Base-by-base conservation (phyloP, 2,329 filamentous ascomycete genomes). In the Neofusicoccum kwambonambiense region DNA sequence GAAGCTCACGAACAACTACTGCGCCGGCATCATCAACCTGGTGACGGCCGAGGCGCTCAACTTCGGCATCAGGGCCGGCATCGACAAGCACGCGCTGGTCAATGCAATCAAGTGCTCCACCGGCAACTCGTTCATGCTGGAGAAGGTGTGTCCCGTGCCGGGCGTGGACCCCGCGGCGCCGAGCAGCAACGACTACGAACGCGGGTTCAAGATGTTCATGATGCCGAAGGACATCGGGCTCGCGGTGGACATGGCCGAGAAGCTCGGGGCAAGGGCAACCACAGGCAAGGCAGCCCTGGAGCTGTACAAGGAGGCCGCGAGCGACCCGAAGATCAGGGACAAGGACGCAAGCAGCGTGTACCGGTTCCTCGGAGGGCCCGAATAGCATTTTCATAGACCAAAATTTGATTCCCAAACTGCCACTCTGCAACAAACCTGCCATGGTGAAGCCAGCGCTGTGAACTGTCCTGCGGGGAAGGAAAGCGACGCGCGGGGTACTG, bases 101-200 rank as follows among this genome's bases (percentile, higher is more conserved):
- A 54, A 66, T 0, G 73, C 75, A 0, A 75, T 76, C 60, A 71
- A 69, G 64, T 69, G 68, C 4, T 74, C 71, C 2, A 76, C 73
- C 1, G 74, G 74, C 0, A 72, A 74, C 56, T 69, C 66, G n/a
- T 75, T 73, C 71, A 76, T 75, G 73, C 73, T 72, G 64, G 74
- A 76, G 39, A 73, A 74, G 19, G 74, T 75, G 2, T 70, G 72
- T 68, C 74, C 74, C 3, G 69, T 76, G 7, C 74, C 74, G 1
- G 78, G 78, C 1, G 70, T 77, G 4, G 71, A 74, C 51, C 67
- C 67, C 1, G 77, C 76, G 64, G 77, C 77, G 12, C 76, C 78
- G 8, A 76, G 75, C 19, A 77, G 73, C 12, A 74, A 67, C 44
- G 73, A 73, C 11, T 75, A 76, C 63, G 71, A 67, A 49, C 72